These are phyloP conservation scores for Geum urbanum DNA, from an alignment of 306 rosid species.

Conservation along the genomic window DNA sequence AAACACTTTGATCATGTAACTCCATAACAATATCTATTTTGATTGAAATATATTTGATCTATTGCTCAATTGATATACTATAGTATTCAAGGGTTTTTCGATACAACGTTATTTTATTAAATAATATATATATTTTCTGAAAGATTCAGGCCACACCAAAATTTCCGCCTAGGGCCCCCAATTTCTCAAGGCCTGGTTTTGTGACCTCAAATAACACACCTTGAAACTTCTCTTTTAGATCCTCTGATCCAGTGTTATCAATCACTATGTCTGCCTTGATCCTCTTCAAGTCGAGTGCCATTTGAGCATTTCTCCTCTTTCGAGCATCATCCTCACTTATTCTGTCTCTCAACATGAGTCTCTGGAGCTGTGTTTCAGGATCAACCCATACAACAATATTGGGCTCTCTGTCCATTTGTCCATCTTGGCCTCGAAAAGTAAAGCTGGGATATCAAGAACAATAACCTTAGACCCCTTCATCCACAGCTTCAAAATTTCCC, in stretches of 20 bases:
- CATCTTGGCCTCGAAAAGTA: slow-evolving; percentile 75
- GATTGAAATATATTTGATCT: too few species aligned
- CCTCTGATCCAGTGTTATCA: slow-evolving; percentile 74
- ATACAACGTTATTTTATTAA: too few species aligned
- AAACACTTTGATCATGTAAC: too few species aligned
- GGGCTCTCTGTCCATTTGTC: slow-evolving; percentile 74
- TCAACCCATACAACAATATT: slow-evolving; percentile 79
- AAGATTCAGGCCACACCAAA: too few species aligned
- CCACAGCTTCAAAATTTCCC: slow-evolving; percentile 73
- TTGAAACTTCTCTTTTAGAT: slow-evolving; percentile 51
- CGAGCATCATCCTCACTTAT: slow-evolving; percentile 55
- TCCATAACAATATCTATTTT: too few species aligned
- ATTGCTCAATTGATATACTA: too few species aligned
- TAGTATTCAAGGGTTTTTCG: too few species aligned
- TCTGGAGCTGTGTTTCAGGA: slow-evolving; percentile 64
- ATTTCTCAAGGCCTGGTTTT: too few species aligned
- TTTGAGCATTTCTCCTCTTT: slow-evolving; percentile 67
- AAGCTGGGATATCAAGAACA: slow-evolving; percentile 73
- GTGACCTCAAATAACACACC: slow-evolving; percentile 52
- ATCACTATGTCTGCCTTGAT: slow-evolving; percentile 62
- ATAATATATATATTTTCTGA: too few species aligned
- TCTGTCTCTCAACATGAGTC: slow-evolving; percentile 58
- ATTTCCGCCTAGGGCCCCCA: too few species aligned
- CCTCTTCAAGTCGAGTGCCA: slow-evolving; percentile 64
- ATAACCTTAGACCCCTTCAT: slow-evolving; percentile 65